Evolutionary conservation across 768 basidiomycete genomes (phyloP).

Genomic region (Mycena floridula): DNA sequence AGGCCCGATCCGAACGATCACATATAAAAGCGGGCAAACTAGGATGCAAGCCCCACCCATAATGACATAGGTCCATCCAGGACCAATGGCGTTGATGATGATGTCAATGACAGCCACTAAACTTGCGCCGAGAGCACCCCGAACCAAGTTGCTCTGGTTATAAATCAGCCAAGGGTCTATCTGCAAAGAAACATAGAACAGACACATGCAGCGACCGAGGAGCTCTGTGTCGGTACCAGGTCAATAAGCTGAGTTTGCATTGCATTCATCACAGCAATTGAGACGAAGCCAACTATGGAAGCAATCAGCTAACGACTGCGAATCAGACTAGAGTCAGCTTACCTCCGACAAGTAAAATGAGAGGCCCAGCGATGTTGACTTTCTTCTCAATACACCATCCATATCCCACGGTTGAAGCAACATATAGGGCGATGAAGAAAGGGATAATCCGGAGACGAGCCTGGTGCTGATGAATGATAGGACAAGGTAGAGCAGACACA

Average conservation of each 20-base stretch:
- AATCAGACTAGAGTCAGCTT: neutral
- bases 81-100: constrained; percentile 52
- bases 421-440: constrained; percentile 30
- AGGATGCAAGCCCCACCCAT: constrained; percentile 45
- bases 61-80: constrained; percentile 67
- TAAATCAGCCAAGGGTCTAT: neutral
- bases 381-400: constrained; percentile 53
- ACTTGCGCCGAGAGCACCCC: constrained; percentile 55
- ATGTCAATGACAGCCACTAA: constrained; percentile 59
- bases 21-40: constrained; percentile 41
- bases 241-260: constrained; percentile 18
- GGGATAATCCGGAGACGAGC: constrained; percentile 48
- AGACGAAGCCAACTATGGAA: constrained; percentile 17
- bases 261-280: constrained; percentile 16
- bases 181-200: constrained; percentile 1
- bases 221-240: constrained; percentile 15
- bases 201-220: constrained; percentile 20
- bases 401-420: constrained; percentile 41
- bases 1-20: constrained; percentile 51
- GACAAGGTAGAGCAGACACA: neutral
- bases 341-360: constrained; percentile 35
- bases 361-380: constrained; percentile 45
- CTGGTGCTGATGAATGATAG: constrained; percentile 19
- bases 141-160: constrained; percentile 62
- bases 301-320: too few relatives aligned